Conservation (phyloP, 306 rosid genomes). For the Potentilla sterilis region DNA sequence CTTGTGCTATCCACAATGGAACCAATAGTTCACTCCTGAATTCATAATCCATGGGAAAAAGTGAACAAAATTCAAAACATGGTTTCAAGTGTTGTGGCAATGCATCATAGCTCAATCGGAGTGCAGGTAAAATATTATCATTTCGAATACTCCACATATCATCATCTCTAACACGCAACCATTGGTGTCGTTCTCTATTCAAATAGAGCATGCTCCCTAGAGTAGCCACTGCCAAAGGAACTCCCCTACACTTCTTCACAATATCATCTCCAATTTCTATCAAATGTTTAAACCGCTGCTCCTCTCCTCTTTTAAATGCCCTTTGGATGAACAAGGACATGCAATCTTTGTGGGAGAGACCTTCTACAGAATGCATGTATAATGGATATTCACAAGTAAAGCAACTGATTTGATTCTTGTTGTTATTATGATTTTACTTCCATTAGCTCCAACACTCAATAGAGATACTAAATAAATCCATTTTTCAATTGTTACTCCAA, state of each 20-base stretch:
- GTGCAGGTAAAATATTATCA: neutral
- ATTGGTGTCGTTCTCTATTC: neutral
- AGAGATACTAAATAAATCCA: constrained; percentile 2
- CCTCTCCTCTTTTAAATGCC: too few species aligned
- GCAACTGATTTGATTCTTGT: neutral
- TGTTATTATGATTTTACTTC: constrained; percentile 17
- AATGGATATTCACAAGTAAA: neutral
- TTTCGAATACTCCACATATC: neutral
- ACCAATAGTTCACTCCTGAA: neutral
- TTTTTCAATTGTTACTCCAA: neutral
- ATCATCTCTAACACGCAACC: constrained; percentile 7
- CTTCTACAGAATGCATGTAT: neutral
- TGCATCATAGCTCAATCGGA: constrained; percentile 15
- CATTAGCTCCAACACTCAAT: neutral
- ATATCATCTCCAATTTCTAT: neutral
- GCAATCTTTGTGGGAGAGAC: neutral
- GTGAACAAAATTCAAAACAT: constrained; percentile 11
- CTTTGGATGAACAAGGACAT: too few species aligned
- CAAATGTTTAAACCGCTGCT: too few species aligned
- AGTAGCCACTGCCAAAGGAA: constrained; percentile 7
- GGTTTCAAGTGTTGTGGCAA: constrained; percentile 24
- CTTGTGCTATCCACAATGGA: constrained; percentile 18
- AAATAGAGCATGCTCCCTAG: neutral
- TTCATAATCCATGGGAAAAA: neutral
- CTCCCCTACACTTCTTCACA: constrained; percentile 17